Base-by-base conservation (phyloP, 202 grass and related monocot genomes). In the Bolboschoenoplectus hybrid region DNA sequence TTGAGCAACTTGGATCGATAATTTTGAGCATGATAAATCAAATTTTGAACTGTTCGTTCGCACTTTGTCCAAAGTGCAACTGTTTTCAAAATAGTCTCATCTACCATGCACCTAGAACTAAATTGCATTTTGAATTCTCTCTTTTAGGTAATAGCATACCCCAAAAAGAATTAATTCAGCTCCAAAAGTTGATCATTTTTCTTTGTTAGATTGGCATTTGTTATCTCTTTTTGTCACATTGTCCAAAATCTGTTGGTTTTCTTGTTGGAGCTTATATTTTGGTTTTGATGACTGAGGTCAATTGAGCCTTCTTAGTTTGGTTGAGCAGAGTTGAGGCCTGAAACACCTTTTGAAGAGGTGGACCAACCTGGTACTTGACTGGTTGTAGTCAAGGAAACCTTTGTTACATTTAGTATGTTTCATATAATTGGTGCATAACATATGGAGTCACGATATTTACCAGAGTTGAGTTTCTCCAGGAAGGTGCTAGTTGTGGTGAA, bases 381-480 rank as follows among this genome's bases (percentile, higher is more conserved):
- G 69, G 69, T 73, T 73, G 7, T 46, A 17, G 44, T 73, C 41
- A 47, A 49, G 41, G n/a, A 47, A 50, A 50, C 7, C 45, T 26
- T 50, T 9, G 16, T 26, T 10, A 13, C n/a, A 74, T 9, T 51
- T 74, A 11, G 16, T 1, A 17, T 69, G 38, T 69, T 71, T 19
- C 67, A 71, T 45, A 71, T 70, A 44, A 45, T 4, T 43, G 40
- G 40, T 70, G 67, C 40, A 45, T n/a, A 70, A 5, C 40, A 70
- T 45, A n/a, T 17, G 6, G 67, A 70, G 40, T 69, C 34, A 1
- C 16, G 46, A 46, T 13, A 67, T 47, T 52, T 52, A 52, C 26
- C 47, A 75, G 72, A 71, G 72, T 75, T 52, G 20, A 52, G n/a
- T 32, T 74, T 75, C 45, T 35, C 20, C 17, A 74, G 19, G 50